A percentile compares a stretch with the other conserved stretches of the same genome.
These are phyloP conservation scores for Hymenoscyphus infarciens DNA, from an alignment of 2,329 filamentous ascomycete genomes.

Conservation along the genomic window DNA sequence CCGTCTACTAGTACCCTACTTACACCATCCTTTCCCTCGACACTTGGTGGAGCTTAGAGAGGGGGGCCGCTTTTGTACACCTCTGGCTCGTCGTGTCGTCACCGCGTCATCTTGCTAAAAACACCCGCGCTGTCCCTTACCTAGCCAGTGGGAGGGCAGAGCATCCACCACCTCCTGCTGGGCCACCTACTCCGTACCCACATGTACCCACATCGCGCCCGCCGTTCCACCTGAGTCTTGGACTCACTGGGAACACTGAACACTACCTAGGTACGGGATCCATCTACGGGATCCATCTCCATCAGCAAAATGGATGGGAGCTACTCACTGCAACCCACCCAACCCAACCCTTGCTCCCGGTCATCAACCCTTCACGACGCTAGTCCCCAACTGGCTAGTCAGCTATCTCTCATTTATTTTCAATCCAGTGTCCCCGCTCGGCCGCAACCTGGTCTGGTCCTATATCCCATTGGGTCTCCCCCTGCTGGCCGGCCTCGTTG, in stretches of 20 bases:
- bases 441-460: conserved; percentile 16
- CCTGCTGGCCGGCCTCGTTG: conserved; percentile 2
- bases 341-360: conserved; percentile 14
- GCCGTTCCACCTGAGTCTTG: conserved; percentile 8
- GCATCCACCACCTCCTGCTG: not conserved
- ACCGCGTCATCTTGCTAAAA: conserved; percentile 25
- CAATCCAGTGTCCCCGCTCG: conserved; percentile 4
- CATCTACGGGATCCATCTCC: conserved; percentile 12
- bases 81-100: conserved; percentile 19
- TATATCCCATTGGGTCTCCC: conserved; percentile 8
- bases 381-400: conserved; percentile 5
- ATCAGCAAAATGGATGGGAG: not conserved
- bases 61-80: conserved; percentile 9
- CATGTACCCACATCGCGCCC: conserved; percentile 8
- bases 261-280: no score
- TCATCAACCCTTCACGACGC: not conserved
- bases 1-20: no score
- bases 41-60: not conserved
- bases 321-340: no score
- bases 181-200: no score
- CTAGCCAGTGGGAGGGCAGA: conserved; percentile 3
- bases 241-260: not conserved
- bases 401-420: not conserved
- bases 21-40: not conserved
- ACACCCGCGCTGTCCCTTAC: conserved; percentile 14